Conservation (phyloP, 78 protist genomes). For the Planoprotostelium fungivorum region DNA sequence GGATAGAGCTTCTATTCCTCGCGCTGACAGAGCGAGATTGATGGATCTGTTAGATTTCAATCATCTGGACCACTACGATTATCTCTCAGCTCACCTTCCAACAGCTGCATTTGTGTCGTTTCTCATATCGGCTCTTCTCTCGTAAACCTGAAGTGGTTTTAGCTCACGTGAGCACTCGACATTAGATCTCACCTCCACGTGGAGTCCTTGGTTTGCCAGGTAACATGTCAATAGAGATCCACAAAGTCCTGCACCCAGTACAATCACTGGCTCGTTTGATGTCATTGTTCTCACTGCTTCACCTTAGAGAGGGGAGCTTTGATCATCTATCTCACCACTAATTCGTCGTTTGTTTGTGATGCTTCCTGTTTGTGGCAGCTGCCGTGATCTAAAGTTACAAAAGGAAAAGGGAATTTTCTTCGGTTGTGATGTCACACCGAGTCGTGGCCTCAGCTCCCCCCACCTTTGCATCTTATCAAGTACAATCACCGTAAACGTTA, state of each 20-base stretch:
- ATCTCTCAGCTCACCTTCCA: neutral
- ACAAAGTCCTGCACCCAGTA: neutral
- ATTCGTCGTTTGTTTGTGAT: no score
- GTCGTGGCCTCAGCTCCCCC: no score
- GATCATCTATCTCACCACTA: no score
- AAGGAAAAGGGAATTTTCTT: no score
- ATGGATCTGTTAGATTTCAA: constrained; percentile 19
- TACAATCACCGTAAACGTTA: no score
- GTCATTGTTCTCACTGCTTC: neutral
- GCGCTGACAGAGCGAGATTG: constrained; percentile 32
- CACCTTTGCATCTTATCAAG: no score
- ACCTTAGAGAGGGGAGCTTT: no score
- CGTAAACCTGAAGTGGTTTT: neutral
- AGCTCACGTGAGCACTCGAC: neutral
- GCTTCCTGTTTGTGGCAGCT: no score
- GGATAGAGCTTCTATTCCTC: constrained; percentile 39
- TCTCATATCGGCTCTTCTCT: neutral
- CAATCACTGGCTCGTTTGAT: neutral
- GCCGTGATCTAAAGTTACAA: no score
- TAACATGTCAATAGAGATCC: neutral
- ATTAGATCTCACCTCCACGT: neutral
- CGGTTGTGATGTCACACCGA: no score
- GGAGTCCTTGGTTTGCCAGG: neutral
- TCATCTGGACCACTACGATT: neutral
- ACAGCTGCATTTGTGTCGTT: neutral